These are phyloP conservation scores for Cladophialophora immunda DNA, from an alignment of 2,329 filamentous ascomycete genomes.

Conservation along the genomic window DNA sequence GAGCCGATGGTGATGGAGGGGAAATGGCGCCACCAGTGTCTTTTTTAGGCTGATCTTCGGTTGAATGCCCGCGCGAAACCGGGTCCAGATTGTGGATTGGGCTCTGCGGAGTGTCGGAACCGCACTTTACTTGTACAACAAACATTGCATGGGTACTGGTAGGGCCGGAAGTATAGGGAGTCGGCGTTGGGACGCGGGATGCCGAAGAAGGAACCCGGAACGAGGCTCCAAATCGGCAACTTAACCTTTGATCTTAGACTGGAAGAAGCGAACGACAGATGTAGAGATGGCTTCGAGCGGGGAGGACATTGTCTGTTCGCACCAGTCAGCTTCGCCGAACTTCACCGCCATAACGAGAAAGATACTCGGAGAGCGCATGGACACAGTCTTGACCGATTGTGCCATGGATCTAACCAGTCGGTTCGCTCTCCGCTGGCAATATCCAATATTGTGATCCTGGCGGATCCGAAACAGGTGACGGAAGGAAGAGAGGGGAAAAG, in stretches of 20 bases:
- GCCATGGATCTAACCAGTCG: not conserved
- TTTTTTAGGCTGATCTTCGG: constrained; percentile 7
- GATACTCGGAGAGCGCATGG: not conserved
- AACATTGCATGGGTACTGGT: not conserved
- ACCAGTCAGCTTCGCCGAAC: not conserved
- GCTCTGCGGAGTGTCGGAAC: constrained; percentile 21
- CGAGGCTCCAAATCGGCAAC: not conserved
- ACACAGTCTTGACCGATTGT: not conserved
- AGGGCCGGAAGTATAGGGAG: not conserved
- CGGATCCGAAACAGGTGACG: not conserved
- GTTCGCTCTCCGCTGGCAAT: not conserved
- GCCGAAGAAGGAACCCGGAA: not conserved
- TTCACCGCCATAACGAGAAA: not conserved
- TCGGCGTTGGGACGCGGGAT: not conserved
- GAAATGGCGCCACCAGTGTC: not conserved
- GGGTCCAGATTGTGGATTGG: not conserved
- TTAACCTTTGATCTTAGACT: not conserved
- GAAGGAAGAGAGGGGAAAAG: not conserved
- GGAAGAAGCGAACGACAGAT: not conserved
- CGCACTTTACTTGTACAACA: not conserved
- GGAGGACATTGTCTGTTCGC: not conserved
- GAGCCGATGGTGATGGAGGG: not conserved
- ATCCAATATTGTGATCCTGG: not conserved
- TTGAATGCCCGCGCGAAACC: not conserved
- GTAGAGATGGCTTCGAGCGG: not conserved